These are phyloP conservation scores for Acanthamoeba quina DNA, from an alignment of 208 protist genomes.

Conservation along the genomic window DNA sequence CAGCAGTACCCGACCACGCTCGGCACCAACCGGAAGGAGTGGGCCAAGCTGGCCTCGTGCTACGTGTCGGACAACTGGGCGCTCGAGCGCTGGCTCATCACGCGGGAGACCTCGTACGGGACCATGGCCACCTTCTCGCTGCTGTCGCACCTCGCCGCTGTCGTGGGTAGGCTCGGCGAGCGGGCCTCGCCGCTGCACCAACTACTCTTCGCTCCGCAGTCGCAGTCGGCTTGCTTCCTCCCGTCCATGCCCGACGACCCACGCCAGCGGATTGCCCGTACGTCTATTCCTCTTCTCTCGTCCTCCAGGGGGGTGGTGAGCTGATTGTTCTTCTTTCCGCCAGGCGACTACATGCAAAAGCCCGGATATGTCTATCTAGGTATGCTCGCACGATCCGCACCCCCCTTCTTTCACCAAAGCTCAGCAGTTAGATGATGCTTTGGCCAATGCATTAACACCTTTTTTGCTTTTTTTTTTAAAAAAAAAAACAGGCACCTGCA, in stretches of 20 bases:
- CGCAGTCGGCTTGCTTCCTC: neutral
- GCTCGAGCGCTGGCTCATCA: neutral
- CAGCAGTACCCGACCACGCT: neutral
- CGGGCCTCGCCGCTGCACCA: neutral
- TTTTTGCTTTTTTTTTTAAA: no score
- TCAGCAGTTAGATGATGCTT: no score
- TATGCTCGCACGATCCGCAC: neutral
- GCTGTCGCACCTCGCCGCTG: neutral
- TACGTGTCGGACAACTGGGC: constrained; percentile 40
- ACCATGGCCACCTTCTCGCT: constrained; percentile 52
- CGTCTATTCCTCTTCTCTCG: neutral
- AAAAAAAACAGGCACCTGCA: neutral
- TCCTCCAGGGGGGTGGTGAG: neutral
- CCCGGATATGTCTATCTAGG: neutral
- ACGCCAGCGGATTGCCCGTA: neutral
- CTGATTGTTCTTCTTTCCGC: neutral
- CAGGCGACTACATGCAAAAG: constrained; percentile 28
- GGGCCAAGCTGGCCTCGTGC: constrained; percentile 27
- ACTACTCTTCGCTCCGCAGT: constrained; percentile 19
- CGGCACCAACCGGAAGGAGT: neutral
- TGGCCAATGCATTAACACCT: no score
- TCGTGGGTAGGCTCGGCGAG: neutral
- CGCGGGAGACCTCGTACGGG: neutral
- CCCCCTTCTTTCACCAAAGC: neutral
- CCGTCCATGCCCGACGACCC: constrained; percentile 47